These are phyloP conservation scores for Paramecium primaurelia DNA, from an alignment of 73 alveolate genomes.

Conservation along the genomic window DNA sequence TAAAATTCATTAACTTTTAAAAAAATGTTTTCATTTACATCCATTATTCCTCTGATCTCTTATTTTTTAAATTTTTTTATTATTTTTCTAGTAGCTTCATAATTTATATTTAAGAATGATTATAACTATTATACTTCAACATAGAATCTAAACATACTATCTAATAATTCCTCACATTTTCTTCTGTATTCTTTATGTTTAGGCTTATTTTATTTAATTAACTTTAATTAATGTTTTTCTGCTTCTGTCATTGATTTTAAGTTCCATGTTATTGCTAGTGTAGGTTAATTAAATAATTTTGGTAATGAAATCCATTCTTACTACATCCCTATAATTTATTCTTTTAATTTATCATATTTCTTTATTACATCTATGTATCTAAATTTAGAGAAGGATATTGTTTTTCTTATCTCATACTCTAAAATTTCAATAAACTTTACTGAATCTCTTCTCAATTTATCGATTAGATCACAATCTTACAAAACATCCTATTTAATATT, in stretches of 20 bases:
- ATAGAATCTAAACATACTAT: background rate
- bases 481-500: background rate
- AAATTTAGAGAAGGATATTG: background rate
- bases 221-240: background rate
- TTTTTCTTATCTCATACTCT: conserved; percentile 23
- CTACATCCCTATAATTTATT: background rate
- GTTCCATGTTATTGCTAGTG: conserved; percentile 17
- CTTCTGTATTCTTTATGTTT: background rate
- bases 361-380: background rate
- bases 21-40: background rate
- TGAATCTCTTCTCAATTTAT: background rate
- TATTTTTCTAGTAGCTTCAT: conserved; percentile 36
- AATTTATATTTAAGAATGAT: background rate
- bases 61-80: conserved; percentile 15
- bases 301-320: background rate
- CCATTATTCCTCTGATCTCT: background rate
- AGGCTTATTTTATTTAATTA: conserved; percentile 19
- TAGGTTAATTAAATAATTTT: background rate
- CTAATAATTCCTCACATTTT: background rate
- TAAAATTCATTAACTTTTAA: background rate
- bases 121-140: background rate
- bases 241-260: background rate
- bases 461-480: background rate
- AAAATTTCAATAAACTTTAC: background rate
- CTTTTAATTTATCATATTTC: background rate